Percentiles rank a stretch among this genome's conserved stretches.
phyloP scores from a whole-genome alignment of 768 basidiomycete species.

The Trametes cinnabarina region DNA sequence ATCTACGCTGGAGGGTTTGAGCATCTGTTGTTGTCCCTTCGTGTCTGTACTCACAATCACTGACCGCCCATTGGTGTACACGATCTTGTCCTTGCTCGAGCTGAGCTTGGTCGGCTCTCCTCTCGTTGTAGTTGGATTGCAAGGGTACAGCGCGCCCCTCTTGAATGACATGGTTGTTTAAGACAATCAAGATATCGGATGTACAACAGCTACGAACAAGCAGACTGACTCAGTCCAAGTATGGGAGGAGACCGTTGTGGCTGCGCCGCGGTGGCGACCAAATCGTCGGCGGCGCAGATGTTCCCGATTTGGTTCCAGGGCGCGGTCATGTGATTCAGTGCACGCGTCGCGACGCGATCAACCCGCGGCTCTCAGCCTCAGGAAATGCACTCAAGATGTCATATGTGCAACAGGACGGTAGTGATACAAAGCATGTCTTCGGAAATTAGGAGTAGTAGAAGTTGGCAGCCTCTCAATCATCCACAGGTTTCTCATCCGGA shows the following conservation, averaged over 20 bases:
- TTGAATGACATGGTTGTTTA: slow-evolving; percentile 48
- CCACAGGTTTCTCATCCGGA: slow-evolving; percentile 22
- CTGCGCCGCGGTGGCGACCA: too few species aligned
- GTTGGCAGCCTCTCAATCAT: background rate
- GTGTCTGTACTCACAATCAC: slow-evolving; percentile 69
- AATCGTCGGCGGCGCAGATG: slow-evolving; percentile 13
- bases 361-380: too few species aligned
- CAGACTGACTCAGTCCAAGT: too few species aligned
- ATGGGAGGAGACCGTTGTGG: too few species aligned
- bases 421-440: background rate
- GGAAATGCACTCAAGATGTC: background rate
- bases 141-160: slow-evolving; percentile 54
- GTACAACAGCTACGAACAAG: too few species aligned
- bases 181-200: too few species aligned
- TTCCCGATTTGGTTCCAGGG: slow-evolving; percentile 17
- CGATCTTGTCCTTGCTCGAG: slow-evolving; percentile 72
- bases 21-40: background rate
- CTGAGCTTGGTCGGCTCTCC: slow-evolving; percentile 73
- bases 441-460: background rate
- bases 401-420: background rate
- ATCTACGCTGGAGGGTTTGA: slow-evolving; percentile 45
- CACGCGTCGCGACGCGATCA: slow-evolving; percentile 12
- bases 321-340: slow-evolving; percentile 11
- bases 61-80: slow-evolving; percentile 81
- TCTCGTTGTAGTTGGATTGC: slow-evolving; percentile 66